These are phyloP conservation scores for Backusella morwellensis DNA, from an alignment of 192 early-diverging fungal species.

Conservation along the genomic window DNA sequence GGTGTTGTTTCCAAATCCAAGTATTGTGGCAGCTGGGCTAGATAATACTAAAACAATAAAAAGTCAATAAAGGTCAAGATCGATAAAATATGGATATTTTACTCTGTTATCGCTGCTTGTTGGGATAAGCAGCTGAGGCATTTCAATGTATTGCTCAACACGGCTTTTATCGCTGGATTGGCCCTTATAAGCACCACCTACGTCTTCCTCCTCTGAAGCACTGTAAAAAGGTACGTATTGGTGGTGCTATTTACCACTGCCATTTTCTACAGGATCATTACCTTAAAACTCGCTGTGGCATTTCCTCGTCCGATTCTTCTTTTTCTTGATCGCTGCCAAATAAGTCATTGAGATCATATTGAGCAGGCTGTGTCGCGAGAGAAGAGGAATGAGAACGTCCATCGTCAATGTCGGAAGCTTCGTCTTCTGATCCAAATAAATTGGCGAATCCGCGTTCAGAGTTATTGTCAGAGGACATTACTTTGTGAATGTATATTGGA, in stretches of 20 bases:
- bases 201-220: constrained; percentile 6
- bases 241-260: neutral
- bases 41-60: too few relatives aligned
- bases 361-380: neutral
- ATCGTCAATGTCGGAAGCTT: constrained; percentile 34
- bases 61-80: too few relatives aligned
- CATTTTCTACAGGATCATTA: neutral
- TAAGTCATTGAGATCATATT: constrained; percentile 17
- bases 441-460: constrained; percentile 15
- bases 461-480: neutral
- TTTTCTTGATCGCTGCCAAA: constrained; percentile 33
- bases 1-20: too few relatives aligned
- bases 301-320: constrained; percentile 13
- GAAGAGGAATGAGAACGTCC: constrained; percentile 20
- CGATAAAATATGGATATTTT: too few relatives aligned
- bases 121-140: too few relatives aligned
- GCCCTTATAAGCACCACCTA: too few relatives aligned
- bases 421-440: constrained; percentile 36
- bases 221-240: neutral
- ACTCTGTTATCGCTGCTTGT: too few relatives aligned
- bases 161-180: too few relatives aligned
- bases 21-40: too few relatives aligned
- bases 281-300: neutral
- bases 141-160: too few relatives aligned
- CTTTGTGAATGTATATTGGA: neutral